These are phyloP conservation scores for Rubia tinctorum DNA, from an alignment of 305 asterid genomes.

Conservation along the genomic window DNA sequence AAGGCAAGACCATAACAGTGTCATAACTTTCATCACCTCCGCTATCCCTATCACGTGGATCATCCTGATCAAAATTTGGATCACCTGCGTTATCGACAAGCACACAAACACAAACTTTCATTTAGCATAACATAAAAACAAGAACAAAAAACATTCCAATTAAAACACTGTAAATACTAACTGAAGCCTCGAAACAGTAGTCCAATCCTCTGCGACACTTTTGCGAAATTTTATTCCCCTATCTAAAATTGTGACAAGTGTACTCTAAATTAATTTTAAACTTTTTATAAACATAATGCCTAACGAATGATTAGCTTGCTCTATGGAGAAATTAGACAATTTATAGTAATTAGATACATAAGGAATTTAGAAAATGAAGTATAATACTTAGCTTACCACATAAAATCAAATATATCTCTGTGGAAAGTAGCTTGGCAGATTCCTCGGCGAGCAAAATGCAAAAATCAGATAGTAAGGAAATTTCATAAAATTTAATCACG, in stretches of 20 bases:
- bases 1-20: slow-evolving; percentile 34
- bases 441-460: slow-evolving; percentile 31
- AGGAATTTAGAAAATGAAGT: background rate
- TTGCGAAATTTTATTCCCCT: background rate
- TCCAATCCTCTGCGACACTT: background rate
- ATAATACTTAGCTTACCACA: slow-evolving; percentile 23
- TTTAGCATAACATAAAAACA: background rate
- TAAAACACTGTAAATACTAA: background rate
- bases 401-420: slow-evolving; percentile 35
- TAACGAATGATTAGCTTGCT: background rate
- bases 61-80: slow-evolving; percentile 41
- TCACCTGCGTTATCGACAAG: slow-evolving; percentile 39
- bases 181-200: background rate
- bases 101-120: background rate
- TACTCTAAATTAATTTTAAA: too few species aligned
- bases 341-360: background rate
- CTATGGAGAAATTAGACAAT: background rate
- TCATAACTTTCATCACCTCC: slow-evolving; percentile 8
- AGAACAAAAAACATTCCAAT: background rate
- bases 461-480: slow-evolving; percentile 8
- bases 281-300: background rate
- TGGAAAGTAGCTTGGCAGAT: slow-evolving; percentile 39
- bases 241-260: too few species aligned
- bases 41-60: slow-evolving; percentile 13
- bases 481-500: slow-evolving; percentile 3